Evolutionary conservation across 345 rosid species (phyloP).

Genomic region (Gossypium bickii): DNA sequence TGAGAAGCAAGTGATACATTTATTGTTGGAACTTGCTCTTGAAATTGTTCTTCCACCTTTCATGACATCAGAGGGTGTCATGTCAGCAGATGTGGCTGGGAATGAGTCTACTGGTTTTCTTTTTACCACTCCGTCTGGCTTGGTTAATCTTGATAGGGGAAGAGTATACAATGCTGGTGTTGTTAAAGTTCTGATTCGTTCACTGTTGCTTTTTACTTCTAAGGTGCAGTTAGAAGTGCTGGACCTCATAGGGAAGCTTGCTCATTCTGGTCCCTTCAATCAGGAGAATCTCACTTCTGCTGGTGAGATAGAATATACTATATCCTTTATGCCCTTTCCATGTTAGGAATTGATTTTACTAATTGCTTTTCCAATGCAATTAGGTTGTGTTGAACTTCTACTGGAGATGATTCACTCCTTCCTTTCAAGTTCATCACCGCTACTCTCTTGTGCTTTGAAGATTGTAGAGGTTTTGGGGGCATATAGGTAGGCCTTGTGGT

Average conservation of each 20-base stretch:
- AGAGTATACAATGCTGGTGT: conserved; percentile 90
- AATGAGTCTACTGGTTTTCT: conserved; percentile 48
- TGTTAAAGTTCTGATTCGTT: conserved; percentile 71
- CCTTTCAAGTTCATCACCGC: conserved; percentile 74
- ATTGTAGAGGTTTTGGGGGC: conserved; percentile 96
- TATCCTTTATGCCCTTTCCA: conserved; percentile 9
- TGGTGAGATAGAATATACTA: conserved; percentile 51
- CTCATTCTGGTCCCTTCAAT: conserved; percentile 84
- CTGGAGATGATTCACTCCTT: conserved; percentile 87
- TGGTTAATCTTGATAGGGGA: conserved; percentile 65
- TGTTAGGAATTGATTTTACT: conserved; percentile 20
- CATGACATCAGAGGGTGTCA: conserved; percentile 50
- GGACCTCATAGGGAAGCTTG: conserved; percentile 73
- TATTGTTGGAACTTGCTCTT: conserved; percentile 89
- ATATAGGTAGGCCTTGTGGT: conserved; percentile 51
- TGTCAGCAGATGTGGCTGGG: conserved; percentile 39
- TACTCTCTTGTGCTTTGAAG: conserved; percentile 80
- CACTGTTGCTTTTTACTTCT: conserved; percentile 87
- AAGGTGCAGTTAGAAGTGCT: conserved; percentile 88
- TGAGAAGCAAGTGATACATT: conserved; percentile 93
- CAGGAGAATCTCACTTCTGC: conserved; percentile 90
- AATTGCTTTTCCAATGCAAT: conserved; percentile 22
- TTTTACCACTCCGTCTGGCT: conserved; percentile 54
- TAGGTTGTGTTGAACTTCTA: conserved; percentile 92
- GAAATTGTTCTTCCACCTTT: conserved; percentile 93